Evolutionary conservation across 345 rosid species (phyloP).

Genomic region (Camelina hispida): DNA sequence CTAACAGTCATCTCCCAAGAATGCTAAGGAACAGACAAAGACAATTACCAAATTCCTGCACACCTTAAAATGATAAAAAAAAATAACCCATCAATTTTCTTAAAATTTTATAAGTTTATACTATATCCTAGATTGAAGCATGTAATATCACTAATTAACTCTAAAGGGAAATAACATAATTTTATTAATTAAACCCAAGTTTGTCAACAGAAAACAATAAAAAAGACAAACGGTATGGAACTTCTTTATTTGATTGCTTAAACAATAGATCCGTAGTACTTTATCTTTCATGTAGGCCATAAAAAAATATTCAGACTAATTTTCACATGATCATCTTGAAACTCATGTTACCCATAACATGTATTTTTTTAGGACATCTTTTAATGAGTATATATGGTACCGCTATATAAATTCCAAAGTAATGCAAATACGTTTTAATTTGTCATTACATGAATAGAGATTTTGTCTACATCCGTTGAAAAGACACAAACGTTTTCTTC

Average conservation of each 20-base stretch:
- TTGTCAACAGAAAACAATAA: too few species aligned
- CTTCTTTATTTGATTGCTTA: not conserved
- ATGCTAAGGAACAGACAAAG: too few species aligned
- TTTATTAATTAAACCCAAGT: too few species aligned
- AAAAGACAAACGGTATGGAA: not conserved
- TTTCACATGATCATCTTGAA: not conserved
- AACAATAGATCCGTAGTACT: not conserved
- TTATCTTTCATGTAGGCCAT: not conserved
- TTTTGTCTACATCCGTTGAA: conserved; percentile 28
- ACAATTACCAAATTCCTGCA: too few species aligned
- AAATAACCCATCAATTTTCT: too few species aligned
- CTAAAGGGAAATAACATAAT: too few species aligned
- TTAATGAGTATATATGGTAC: conserved; percentile 12
- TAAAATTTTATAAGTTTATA: too few species aligned
- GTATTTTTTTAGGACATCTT: conserved; percentile 3
- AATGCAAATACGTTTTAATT: not conserved
- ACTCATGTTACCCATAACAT: conserved; percentile 20
- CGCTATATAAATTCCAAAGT: conserved; percentile 4
- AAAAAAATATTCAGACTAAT: not conserved
- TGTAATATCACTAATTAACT: too few species aligned
- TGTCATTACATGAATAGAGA: conserved; percentile 34
- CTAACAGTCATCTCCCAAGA: too few species aligned
- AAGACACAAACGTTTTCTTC: conserved; percentile 38
- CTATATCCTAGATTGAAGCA: too few species aligned
- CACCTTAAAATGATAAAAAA: too few species aligned